Percentiles rank a stretch among this genome's conserved stretches.
Evolutionary conservation across 352 stramenopile species (phyloP).

Genomic region (Phytophthora meadii): DNA sequence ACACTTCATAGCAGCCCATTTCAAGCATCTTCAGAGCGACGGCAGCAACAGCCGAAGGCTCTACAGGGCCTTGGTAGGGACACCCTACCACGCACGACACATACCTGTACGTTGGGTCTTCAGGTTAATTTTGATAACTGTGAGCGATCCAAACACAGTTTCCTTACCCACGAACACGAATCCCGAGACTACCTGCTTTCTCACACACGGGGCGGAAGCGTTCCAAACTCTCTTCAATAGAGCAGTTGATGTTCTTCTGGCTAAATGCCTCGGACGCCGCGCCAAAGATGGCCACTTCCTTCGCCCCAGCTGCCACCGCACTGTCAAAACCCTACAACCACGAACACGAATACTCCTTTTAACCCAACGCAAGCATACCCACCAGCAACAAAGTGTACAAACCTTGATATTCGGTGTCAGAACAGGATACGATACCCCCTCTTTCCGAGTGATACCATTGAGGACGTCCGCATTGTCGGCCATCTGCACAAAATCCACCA

Average conservation of each 20-base stretch:
- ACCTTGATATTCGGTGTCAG: slow-evolving; percentile 95
- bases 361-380: neutral
- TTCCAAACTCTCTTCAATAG: slow-evolving; percentile 94
- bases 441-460: slow-evolving; percentile 75
- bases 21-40: slow-evolving; percentile 90
- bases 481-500: slow-evolving; percentile 82
- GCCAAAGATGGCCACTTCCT: slow-evolving; percentile 96
- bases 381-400: neutral
- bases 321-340: slow-evolving; percentile 81
- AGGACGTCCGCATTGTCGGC: slow-evolving; percentile 92
- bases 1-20: slow-evolving; percentile 96
- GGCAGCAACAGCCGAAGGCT: slow-evolving; percentile 81
- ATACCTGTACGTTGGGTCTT: slow-evolving; percentile 65
- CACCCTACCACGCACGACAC: slow-evolving; percentile 97
- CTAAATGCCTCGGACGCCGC: slow-evolving; percentile 96
- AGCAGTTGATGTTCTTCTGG: slow-evolving; percentile 98
- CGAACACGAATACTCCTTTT: neutral
- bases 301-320: slow-evolving; percentile 81
- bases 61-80: slow-evolving; percentile 94
- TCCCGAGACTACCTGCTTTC: slow-evolving; percentile 73
- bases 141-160: neutral
- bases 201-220: slow-evolving; percentile 92
- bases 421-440: slow-evolving; percentile 88
- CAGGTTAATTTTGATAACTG: neutral
- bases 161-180: slow-evolving; percentile 90